Evolutionary conservation across 345 rosid species (phyloP).

Genomic region (Syzygium aromaticum): DNA sequence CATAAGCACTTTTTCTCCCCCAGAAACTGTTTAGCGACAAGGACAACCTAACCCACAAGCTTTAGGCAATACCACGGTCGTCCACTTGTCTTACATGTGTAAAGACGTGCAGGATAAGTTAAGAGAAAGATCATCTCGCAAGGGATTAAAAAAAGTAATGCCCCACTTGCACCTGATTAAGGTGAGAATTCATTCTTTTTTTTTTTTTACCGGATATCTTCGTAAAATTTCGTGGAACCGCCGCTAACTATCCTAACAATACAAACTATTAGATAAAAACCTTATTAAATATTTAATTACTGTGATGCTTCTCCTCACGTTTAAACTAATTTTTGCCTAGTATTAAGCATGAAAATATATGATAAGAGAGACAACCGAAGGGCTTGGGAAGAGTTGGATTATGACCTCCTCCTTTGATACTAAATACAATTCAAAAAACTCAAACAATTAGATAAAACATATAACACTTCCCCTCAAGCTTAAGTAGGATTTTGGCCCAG

Average conservation of each 20-base stretch:
- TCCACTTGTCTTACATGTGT: not conserved
- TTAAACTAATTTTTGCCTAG: not conserved
- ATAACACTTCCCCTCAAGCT: not conserved
- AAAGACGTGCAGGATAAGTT: not conserved
- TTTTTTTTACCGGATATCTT: not conserved
- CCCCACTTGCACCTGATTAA: not conserved
- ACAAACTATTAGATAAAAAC: not conserved
- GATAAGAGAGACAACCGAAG: not conserved
- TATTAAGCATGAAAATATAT: too few relatives aligned
- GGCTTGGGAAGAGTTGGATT: not conserved
- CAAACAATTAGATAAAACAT: not conserved
- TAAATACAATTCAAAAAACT: not conserved
- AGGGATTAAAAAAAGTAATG: not conserved
- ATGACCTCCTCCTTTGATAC: not conserved
- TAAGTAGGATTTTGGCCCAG: not conserved
- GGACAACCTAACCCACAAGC: slow-evolving; percentile 6
- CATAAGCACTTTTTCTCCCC: not conserved
- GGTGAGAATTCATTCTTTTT: not conserved
- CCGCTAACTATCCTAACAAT: not conserved
- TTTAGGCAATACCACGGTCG: not conserved
- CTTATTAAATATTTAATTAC: too few relatives aligned
- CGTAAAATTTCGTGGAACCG: not conserved
- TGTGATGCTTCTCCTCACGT: not conserved
- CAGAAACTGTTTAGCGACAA: not conserved
- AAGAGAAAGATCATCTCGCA: not conserved